Conservation (phyloP, 805 yeast species). For the Sungouiella thailandica region DNA sequence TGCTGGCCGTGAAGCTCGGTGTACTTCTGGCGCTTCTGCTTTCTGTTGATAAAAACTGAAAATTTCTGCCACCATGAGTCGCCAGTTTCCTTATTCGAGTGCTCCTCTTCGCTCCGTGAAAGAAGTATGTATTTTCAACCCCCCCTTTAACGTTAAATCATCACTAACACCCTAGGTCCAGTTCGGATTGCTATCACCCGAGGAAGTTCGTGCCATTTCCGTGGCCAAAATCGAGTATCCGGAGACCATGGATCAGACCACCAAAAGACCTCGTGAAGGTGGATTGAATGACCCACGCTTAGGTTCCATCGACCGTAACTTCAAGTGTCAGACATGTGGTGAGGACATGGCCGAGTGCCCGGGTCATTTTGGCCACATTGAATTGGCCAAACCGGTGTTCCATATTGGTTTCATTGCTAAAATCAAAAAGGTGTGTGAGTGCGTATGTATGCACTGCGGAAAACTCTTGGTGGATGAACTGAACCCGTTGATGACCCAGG, state of each 20-base stretch:
- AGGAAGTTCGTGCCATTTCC: conserved; percentile 90
- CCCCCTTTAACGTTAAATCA: background rate
- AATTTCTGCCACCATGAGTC: conserved; percentile 32
- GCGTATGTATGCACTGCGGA: conserved; percentile 99
- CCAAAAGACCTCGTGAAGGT: conserved; percentile 91
- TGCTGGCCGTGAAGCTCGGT: no score
- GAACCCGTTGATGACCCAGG: conserved; percentile 78
- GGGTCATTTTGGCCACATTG: conserved; percentile 99
- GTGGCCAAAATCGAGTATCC: conserved; percentile 98
- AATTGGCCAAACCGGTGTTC: conserved; percentile 96
- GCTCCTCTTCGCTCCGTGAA: conserved; percentile 97
- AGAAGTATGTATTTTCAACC: conserved; percentile 55
- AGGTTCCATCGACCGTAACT: conserved; percentile 95
- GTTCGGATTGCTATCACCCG: conserved; percentile 96
- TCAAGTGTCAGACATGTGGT: conserved; percentile 98
- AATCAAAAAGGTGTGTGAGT: conserved; percentile 92
- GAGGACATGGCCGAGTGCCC: conserved; percentile 99
- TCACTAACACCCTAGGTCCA: conserved; percentile 54
- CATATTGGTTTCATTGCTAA: conserved; percentile 96
- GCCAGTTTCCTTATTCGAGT: conserved; percentile 84
- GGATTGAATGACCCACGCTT: conserved; percentile 96
- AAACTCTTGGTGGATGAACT: conserved; percentile 83
- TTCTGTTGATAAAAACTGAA: no score
- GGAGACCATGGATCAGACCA: conserved; percentile 98
- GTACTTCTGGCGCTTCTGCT: no score